Conservation (phyloP, 164 flowering plant genomes). For the Houttuynia cordata region DNA sequence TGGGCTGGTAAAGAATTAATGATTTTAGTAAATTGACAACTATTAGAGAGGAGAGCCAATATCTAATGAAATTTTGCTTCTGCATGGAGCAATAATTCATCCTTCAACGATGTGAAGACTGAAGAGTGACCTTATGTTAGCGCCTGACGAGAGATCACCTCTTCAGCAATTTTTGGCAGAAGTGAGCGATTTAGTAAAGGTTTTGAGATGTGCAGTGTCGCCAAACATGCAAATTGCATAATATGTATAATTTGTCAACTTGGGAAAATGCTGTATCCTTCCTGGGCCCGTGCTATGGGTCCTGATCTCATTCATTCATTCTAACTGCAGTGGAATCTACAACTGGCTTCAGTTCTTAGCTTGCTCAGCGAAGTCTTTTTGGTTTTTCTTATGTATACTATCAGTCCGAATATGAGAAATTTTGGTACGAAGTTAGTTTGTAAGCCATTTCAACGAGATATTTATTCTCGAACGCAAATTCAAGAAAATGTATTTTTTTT, state of each 20-base stretch:
- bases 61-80: neutral
- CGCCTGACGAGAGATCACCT: neutral
- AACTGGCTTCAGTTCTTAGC: neutral
- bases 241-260: neutral
- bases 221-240: neutral
- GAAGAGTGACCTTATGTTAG: too few relatives aligned
- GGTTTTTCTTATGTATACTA: neutral
- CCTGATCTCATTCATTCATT: neutral
- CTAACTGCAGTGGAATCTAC: neutral
- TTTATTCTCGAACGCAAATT: too few relatives aligned
- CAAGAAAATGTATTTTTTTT: too few relatives aligned
- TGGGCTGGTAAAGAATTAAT: neutral
- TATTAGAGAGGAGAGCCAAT: neutral
- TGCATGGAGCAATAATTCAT: neutral
- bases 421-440: neutral
- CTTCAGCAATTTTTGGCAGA: neutral
- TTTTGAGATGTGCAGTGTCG: neutral
- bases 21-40: neutral
- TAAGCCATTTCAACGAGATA: neutral
- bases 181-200: neutral
- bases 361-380: neutral
- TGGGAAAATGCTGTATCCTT: neutral
- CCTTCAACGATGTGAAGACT: neutral
- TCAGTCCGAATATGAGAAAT: neutral
- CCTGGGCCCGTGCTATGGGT: neutral